A percentile compares a stretch with the other conserved stretches of the same genome.
These are phyloP conservation scores for Arxiozyma bovina DNA, from an alignment of 1,139 yeast genomes.

Conservation along the genomic window DNA sequence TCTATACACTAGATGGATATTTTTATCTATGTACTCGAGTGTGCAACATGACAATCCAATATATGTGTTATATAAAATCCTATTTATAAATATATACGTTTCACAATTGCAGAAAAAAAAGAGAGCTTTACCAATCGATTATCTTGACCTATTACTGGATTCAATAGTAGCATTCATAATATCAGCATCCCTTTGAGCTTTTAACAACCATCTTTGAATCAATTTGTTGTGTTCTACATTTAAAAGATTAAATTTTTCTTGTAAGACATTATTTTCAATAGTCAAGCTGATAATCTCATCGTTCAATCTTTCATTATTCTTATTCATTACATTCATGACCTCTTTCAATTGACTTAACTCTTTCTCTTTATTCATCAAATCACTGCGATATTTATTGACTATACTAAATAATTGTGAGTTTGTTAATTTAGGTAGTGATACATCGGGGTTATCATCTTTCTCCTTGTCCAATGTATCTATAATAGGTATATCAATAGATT, in stretches of 20 bases:
- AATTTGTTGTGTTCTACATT: conserved; percentile 45
- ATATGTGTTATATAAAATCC: too few relatives aligned
- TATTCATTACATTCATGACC: conserved; percentile 45
- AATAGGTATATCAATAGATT: background rate
- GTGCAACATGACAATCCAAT: background rate
- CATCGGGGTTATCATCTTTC: background rate
- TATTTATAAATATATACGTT: background rate
- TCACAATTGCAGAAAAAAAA: background rate
- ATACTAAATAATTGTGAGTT: background rate
- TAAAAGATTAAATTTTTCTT: conserved; percentile 36
- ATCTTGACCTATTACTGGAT: conserved; percentile 3
- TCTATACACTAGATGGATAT: background rate
- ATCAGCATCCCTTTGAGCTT: conserved; percentile 51
- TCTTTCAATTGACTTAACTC: conserved; percentile 24
- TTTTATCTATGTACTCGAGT: background rate
- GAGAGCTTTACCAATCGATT: background rate
- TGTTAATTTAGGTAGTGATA: background rate
- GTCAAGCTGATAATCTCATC: conserved; percentile 65
- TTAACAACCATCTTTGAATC: conserved; percentile 53
- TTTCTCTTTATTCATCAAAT: background rate
- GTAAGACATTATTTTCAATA: conserved; percentile 60
- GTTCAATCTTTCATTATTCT: conserved; percentile 52
- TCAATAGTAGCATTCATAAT: conserved; percentile 35
- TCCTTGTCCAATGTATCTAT: conserved; percentile 6
- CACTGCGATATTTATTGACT: background rate